phyloP scores from a whole-genome alignment of 2,329 filamentous ascomycete genomes.

The Fusarium brevicatenulatum region DNA sequence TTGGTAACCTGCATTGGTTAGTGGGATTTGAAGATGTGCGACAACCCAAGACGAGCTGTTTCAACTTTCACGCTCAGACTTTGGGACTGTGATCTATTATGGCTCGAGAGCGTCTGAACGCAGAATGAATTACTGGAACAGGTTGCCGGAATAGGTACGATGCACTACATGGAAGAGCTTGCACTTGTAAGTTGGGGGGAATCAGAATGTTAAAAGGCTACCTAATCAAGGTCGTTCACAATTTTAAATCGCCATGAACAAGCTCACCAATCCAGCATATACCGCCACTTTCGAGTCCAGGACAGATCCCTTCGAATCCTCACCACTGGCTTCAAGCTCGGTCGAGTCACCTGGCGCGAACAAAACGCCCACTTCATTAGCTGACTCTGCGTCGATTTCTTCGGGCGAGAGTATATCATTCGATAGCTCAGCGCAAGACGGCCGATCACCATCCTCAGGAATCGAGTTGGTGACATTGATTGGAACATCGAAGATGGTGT shows the following conservation, averaged over 20 bases:
- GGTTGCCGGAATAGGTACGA: neutral
- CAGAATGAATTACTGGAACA: neutral
- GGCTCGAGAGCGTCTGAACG: neutral
- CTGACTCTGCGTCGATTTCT: slow-evolving; percentile 55
- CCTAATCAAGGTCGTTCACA: neutral
- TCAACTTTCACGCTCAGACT: neutral
- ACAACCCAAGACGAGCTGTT: neutral
- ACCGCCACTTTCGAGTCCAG: neutral
- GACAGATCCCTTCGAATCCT: slow-evolving; percentile 16
- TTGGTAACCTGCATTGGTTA: slow-evolving; percentile 43
- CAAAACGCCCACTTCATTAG: slow-evolving; percentile 58
- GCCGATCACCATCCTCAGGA: slow-evolving; percentile 52
- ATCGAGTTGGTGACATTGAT: slow-evolving; percentile 76
- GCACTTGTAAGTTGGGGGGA: neutral
- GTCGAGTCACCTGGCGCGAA: slow-evolving; percentile 64
- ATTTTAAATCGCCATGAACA: slow-evolving; percentile 1
- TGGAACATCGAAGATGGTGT: slow-evolving; percentile 77
- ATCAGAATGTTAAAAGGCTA: neutral
- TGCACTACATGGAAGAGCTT: neutral
- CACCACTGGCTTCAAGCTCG: slow-evolving; percentile 47
- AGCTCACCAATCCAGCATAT: slow-evolving; percentile 5
- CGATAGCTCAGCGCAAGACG: slow-evolving; percentile 60
- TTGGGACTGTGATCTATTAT: neutral
- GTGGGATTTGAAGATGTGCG: slow-evolving; percentile 20
- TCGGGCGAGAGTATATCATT: slow-evolving; percentile 62